A percentile compares a stretch with the other conserved stretches of the same genome.
Evolutionary conservation across 2,329 filamentous ascomycete species (phyloP).

Genomic region (Fusarium bulbicola): DNA sequence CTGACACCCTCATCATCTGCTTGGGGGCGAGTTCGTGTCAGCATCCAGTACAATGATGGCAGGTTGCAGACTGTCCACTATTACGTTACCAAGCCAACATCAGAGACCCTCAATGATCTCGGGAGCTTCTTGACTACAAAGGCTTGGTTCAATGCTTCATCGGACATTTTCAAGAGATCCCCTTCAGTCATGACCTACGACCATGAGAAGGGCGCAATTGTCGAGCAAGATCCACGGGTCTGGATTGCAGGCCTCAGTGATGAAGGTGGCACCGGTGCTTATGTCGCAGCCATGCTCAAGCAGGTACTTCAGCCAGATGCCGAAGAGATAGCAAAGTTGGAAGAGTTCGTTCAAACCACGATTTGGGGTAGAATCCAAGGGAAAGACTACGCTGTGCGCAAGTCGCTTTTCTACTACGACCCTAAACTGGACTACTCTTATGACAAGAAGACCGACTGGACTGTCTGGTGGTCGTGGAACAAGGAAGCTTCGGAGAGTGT

Average conservation of each 20-base stretch:
- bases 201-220: slow-evolving; percentile 54
- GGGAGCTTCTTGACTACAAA: slow-evolving; percentile 63
- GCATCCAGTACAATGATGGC: slow-evolving; percentile 57
- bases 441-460: slow-evolving; percentile 56
- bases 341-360: slow-evolving; percentile 62
- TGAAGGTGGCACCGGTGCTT: slow-evolving; percentile 66
- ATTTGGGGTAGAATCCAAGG: slow-evolving; percentile 60
- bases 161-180: slow-evolving; percentile 63
- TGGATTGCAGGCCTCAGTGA: slow-evolving; percentile 70
- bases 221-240: slow-evolving; percentile 58
- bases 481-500: slow-evolving; percentile 54
- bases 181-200: slow-evolving; percentile 68
- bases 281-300: slow-evolving; percentile 64
- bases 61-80: slow-evolving; percentile 65
- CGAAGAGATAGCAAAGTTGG: slow-evolving; percentile 60
- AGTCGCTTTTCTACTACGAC: slow-evolving; percentile 67
- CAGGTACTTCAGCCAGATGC: slow-evolving; percentile 60
- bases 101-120: slow-evolving; percentile 55
- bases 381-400: slow-evolving; percentile 58
- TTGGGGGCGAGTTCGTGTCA: slow-evolving; percentile 61
- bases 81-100: slow-evolving; percentile 59
- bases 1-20: slow-evolving; percentile 53
- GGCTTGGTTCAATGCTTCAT: slow-evolving; percentile 60
- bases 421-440: slow-evolving; percentile 57
- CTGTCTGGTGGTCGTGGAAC: slow-evolving; percentile 62